phyloP scores from a whole-genome alignment of 495 filamentous ascomycete genomes.

The Tricharina praecox region DNA sequence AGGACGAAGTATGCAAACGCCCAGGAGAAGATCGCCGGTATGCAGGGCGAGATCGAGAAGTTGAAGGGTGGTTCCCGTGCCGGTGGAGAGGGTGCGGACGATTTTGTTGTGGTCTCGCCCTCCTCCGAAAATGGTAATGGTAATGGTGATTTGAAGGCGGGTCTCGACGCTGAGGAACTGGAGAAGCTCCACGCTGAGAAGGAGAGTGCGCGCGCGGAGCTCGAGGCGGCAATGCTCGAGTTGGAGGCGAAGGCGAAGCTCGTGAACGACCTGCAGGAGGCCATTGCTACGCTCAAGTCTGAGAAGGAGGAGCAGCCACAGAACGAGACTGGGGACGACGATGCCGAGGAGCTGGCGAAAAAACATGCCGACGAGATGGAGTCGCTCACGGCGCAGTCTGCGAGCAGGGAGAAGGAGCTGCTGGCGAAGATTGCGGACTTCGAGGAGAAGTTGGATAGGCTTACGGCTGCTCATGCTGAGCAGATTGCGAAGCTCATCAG shows the following conservation, averaged over 20 bases:
- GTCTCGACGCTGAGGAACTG: slow-evolving; percentile 9
- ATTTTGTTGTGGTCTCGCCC: too few species aligned
- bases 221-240: neutral
- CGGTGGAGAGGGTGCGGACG: slow-evolving; percentile 2
- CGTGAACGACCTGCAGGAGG: slow-evolving; percentile 16
- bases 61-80: slow-evolving; percentile 11
- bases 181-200: slow-evolving; percentile 8
- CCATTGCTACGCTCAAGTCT: slow-evolving; percentile 14
- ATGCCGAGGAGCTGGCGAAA: slow-evolving; percentile 16
- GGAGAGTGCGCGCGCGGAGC: neutral
- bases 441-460: slow-evolving; percentile 12
- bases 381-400: slow-evolving; percentile 5
- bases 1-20: slow-evolving; percentile 17
- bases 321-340: slow-evolving; percentile 9
- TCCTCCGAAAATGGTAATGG: too few species aligned
- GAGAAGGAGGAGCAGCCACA: slow-evolving; percentile 15
- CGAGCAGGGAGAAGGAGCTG: slow-evolving; percentile 6
- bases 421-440: slow-evolving; percentile 17
- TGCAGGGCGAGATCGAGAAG: slow-evolving; percentile 13
- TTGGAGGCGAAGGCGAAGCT: slow-evolving; percentile 7
- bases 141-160: slow-evolving; percentile 10
- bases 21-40: slow-evolving; percentile 18
- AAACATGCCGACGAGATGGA: slow-evolving; percentile 31
- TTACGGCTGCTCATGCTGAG: slow-evolving; percentile 19
- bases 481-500: slow-evolving; percentile 17